Base-by-base conservation (phyloP, 75 land plant species). In the Gnetum montanum region DNA sequence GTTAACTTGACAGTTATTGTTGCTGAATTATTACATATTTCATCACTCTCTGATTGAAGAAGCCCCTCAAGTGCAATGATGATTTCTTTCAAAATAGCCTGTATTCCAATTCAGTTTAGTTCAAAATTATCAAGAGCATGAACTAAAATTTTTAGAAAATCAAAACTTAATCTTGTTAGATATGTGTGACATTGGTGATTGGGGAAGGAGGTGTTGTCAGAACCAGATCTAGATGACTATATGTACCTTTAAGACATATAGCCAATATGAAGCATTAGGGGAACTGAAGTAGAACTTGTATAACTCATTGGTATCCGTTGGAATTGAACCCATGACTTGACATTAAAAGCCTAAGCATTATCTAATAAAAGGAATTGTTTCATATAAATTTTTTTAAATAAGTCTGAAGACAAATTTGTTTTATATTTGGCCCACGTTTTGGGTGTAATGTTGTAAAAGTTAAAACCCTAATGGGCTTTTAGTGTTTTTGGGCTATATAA, bases 51-150 rank as follows among this genome's bases (percentile, higher is more conserved):
- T 22, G 61, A 57, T 18, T 61, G 64, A 20, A 84, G 74, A 57
- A 79, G 70, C 16, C 74, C 69, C 23, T 63, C 70, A 56, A 79
- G 63, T 6, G 83, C 74, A 19, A 44, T 38, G 30, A 84, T 45
- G 29, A 76, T 72, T 65, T 79, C 83, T 53, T 61, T 34, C 51
- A 84, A 20, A 6, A 76, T 67, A 3, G 63, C 72, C 83, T 75
- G 70, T 18, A n/a, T 59, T 46, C 61, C 40, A 43, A 43, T 6
- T 15, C 13, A 43, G 18, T 43, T 10, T 19, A 43, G 44, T 15
- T 15, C 11, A 43, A 4, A 5, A 43, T 19, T 43, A 15, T 43
- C 44, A 43, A 15, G 18, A 43, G 11, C 13, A 15, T 10, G 4
- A 23, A 25, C 51, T 10, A 15, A 40, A 40, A 40, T 10, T 15